Evolutionary conservation across 2,329 filamentous ascomycete genomes (phyloP).

Genomic region (Exophiala dermatitidis): DNA sequence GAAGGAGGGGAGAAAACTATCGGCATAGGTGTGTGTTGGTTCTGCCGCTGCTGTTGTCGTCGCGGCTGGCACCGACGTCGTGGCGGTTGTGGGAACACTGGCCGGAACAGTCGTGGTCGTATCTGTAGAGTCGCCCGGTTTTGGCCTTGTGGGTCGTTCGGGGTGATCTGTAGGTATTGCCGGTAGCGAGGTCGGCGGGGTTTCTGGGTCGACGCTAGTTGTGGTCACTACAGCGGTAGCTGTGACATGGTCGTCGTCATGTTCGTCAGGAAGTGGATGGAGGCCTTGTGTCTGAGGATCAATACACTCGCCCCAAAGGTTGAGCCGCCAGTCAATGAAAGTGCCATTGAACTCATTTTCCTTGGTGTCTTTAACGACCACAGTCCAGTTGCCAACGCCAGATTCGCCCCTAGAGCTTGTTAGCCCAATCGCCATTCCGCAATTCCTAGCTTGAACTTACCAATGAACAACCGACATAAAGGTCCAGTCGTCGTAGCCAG

Average conservation of each 20-base stretch:
- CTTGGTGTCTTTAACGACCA: conserved; percentile 77
- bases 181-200: conserved; percentile 40
- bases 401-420: conserved; percentile 64
- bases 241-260: conserved; percentile 71
- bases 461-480: conserved; percentile 98
- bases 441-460: conserved; percentile 46
- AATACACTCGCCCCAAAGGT: conserved; percentile 84
- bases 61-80: conserved; percentile 30
- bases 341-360: conserved; percentile 69
- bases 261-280: conserved; percentile 72
- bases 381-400: conserved; percentile 81
- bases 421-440: conserved; percentile 26
- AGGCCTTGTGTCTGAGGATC: conserved; percentile 65
- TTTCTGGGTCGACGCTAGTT: conserved; percentile 50
- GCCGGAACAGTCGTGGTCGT: conserved; percentile 27
- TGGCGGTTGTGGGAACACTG: conserved; percentile 26
- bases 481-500: conserved; percentile 89
- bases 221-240: conserved; percentile 53
- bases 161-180: conserved; percentile 55
- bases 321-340: conserved; percentile 87
- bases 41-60: conserved; percentile 27
- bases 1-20: conserved; percentile 68
- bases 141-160: conserved; percentile 56
- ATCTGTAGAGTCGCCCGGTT: conserved; percentile 38
- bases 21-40: conserved; percentile 34